These are phyloP conservation scores for Multifurca ochricompacta DNA, from an alignment of 768 basidiomycete species.

Conservation along the genomic window DNA sequence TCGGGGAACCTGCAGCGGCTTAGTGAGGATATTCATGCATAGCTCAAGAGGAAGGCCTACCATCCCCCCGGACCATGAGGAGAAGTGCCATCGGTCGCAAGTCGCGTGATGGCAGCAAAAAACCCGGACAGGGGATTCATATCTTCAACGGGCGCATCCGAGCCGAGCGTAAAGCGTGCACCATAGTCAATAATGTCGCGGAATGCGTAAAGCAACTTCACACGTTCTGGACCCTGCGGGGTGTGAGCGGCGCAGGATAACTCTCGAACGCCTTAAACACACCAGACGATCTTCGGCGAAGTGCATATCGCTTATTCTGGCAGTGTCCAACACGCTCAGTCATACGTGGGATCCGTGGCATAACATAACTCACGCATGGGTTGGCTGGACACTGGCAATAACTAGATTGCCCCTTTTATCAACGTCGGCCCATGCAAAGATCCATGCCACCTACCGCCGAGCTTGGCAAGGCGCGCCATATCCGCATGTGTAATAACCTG, in stretches of 20 bases:
- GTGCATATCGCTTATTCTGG: constrained; percentile 80
- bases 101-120: constrained; percentile 79
- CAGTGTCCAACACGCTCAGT: constrained; percentile 8
- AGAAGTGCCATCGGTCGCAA: constrained; percentile 60
- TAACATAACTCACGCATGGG: constrained; percentile 59
- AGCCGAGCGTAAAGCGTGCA: constrained; percentile 69
- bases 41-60: constrained; percentile 34
- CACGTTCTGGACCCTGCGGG: constrained; percentile 67
- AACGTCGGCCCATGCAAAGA: neutral
- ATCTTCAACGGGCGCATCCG: constrained; percentile 85
- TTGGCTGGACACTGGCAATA: constrained; percentile 86
- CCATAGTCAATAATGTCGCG: constrained; percentile 58
- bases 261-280: constrained; percentile 21
- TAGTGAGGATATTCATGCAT: neutral
- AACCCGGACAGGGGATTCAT: constrained; percentile 81
- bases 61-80: constrained; percentile 82
- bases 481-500: constrained; percentile 77
- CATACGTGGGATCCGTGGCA: neutral
- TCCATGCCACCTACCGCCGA: constrained; percentile 53
- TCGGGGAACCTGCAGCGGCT: constrained; percentile 61
- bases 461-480: constrained; percentile 64
- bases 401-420: constrained; percentile 36
- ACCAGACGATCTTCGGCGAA: constrained; percentile 80
- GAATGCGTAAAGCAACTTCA: constrained; percentile 85
- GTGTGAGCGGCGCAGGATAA: constrained; percentile 5